Evolutionary conservation across 306 rosid species (phyloP), one percentile per base, ranked within the genome.

Genomic region (Elaeagnus macrophylla): DNA sequence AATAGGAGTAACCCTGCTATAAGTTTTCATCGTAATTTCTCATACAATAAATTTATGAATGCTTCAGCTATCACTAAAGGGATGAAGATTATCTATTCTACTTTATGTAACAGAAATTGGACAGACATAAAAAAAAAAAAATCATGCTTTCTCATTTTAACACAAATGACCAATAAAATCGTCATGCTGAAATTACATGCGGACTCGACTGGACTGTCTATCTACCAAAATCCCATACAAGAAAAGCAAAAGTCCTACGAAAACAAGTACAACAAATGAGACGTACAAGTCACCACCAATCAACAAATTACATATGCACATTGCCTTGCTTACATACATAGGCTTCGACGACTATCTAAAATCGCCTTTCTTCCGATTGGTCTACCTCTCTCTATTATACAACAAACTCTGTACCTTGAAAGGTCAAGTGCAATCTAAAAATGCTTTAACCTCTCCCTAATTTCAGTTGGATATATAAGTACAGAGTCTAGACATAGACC

Each of bases 401-500:
- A 62, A 25, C 14, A 36, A 57, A 37, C 51, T 52, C 43, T 55
- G 64, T 60, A 66, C 9, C 40, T 11, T 10, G 9, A 43, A 19
- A 36, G 67, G 35, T 49, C 8, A 71, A 70, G 62, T 25, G 57
- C 59, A 19, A 59, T 48, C 73, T 57, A 93, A 82, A 79, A 79
- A 73, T 55, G 79, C 69, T 42, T 67, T 45, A 72, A 77, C 82
- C 83, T 71, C 61, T 73, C 84, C 61, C 57, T 59, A 66, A 75
- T 66, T 40, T 71, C 86, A 40, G 73, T 68, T 17, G 99, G 99
- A 64, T 54, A 77, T 56, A 93, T 51, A 36, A 82, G 64, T 65
- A 82, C 84, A 51, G 99, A 82, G 62, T 93, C 99, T 62, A 93
- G 59, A 81, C 95, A 87, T 19, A 93, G 94, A 18, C 99, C 99